These are phyloP conservation scores for Eucalyptus erythrocorys DNA, from an alignment of 345 rosid genomes.

Conservation along the genomic window DNA sequence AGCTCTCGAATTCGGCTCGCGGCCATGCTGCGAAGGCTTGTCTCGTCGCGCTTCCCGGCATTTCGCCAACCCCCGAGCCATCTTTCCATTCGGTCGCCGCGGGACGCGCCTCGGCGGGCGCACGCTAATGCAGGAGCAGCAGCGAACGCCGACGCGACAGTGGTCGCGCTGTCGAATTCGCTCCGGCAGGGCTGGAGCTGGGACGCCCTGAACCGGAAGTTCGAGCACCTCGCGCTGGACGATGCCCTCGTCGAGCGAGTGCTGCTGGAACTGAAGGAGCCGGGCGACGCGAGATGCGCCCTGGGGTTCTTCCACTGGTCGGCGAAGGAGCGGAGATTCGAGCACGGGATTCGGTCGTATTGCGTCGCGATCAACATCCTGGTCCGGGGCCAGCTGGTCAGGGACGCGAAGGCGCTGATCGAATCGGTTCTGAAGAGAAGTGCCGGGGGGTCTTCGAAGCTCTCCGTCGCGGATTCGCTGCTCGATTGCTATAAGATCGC, in stretches of 20 bases:
- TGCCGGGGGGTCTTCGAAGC: background rate
- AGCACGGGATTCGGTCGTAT: slow-evolving; percentile 38
- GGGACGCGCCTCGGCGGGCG: background rate
- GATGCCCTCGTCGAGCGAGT: slow-evolving; percentile 25
- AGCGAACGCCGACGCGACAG: background rate
- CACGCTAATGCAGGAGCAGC: background rate
- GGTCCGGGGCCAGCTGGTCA: slow-evolving; percentile 32
- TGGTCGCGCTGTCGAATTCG: slow-evolving; percentile 20
- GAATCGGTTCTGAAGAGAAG: slow-evolving; percentile 36
- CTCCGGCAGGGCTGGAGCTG: slow-evolving; percentile 30
- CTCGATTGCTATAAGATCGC: slow-evolving; percentile 24
- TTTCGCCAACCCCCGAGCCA: too few relatives aligned
- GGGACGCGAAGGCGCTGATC: slow-evolving; percentile 57
- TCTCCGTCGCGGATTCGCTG: slow-evolving; percentile 33
- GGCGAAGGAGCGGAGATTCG: slow-evolving; percentile 21
- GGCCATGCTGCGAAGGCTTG: background rate
- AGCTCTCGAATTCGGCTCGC: background rate
- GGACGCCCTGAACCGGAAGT: slow-evolving; percentile 40
- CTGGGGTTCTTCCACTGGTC: slow-evolving; percentile 80
- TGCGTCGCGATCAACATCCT: slow-evolving; percentile 46
- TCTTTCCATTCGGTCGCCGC: background rate
- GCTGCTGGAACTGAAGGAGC: slow-evolving; percentile 53
- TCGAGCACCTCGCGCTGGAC: slow-evolving; percentile 17
- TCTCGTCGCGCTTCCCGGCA: background rate
- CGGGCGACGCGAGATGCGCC: slow-evolving; percentile 50